Evolutionary conservation across 495 filamentous ascomycete genomes (phyloP), one percentile per base, ranked within the genome.

Genomic region (Talaromyces stipitatus): DNA sequence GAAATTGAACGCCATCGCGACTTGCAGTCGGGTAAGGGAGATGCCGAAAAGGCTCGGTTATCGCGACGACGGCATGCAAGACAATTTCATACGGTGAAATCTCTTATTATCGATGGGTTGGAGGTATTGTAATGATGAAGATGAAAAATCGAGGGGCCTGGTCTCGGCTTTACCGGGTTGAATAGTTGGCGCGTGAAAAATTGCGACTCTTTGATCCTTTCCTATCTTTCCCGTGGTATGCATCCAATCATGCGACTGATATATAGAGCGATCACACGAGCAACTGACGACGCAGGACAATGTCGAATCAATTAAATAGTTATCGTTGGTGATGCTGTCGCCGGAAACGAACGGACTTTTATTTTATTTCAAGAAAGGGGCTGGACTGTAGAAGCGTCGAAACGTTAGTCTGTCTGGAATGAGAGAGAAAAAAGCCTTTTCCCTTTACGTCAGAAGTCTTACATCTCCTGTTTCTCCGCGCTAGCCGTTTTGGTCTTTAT

Each of bases 1-100:
- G 89, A 98, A 97, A 79, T 96, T 97, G 85, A 98, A 98, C 60
- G 94, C 92, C 94, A 98, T 98, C 62, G 62, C 68, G 58, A 64
- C 32, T 66, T 70, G 71, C 73, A 60, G 33, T 41, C 8, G 10
- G 45, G 22, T 6, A 0, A 20, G 48, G 8, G 23, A 16, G 14
- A 22, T 4, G 48, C 48, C 48, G 18, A 20, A 14, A 27, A 28
- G 54, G 54, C 54, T 43, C 8, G 54, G 46, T 33, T 46, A 30
- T 43, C 26, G 38, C n/a, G 18, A 55, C 33, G 54, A 41, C 22
- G 23, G 32, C 54, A 38, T 55, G 14, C 33, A 45, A 46, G 23
- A 26, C 33, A 30, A 22, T 46, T 6, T 29, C 18, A 24, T 55
- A 22, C 36, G 54, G 38, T 54, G 51, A 7, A 36, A 20, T 20